Conservation (phyloP, 2,329 filamentous ascomycete species). For the Daldinia eschscholtzii region DNA sequence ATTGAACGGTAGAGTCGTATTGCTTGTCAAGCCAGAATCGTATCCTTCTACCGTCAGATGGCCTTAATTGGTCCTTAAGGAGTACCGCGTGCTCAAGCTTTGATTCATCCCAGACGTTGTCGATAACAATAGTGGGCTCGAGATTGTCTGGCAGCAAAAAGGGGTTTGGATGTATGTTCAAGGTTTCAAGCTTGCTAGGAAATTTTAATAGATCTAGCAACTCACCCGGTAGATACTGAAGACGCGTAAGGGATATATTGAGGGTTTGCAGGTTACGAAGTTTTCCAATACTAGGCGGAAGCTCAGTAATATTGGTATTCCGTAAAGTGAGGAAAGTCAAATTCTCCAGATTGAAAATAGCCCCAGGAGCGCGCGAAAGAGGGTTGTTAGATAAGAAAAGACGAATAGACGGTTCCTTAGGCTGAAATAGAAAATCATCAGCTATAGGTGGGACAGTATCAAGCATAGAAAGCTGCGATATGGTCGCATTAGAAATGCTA, state of each 20-base stretch:
- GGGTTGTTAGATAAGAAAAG: slow-evolving; percentile 72
- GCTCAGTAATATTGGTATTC: slow-evolving; percentile 70
- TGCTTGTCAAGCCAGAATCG: slow-evolving; percentile 40
- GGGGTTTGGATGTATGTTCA: slow-evolving; percentile 74
- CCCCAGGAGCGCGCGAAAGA: slow-evolving; percentile 67
- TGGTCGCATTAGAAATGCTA: slow-evolving; percentile 66
- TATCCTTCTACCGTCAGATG: slow-evolving; percentile 4
- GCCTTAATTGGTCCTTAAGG: not conserved
- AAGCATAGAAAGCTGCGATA: slow-evolving; percentile 69
- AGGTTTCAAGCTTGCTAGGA: slow-evolving; percentile 60
- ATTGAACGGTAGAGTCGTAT: slow-evolving; percentile 4
- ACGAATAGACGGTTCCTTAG: slow-evolving; percentile 69
- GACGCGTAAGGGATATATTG: slow-evolving; percentile 74
- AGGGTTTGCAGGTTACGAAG: slow-evolving; percentile 71
- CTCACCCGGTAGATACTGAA: slow-evolving; percentile 73
- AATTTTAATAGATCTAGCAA: slow-evolving; percentile 67
- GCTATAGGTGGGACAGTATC: slow-evolving; percentile 66
- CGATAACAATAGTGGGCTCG: slow-evolving; percentile 20
- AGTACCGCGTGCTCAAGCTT: not conserved
- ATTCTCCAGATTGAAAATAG: slow-evolving; percentile 71
- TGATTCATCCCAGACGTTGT: slow-evolving; percentile 19
- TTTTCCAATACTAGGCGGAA: slow-evolving; percentile 70
- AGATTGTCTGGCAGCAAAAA: slow-evolving; percentile 61
- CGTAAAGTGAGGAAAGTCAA: slow-evolving; percentile 76
- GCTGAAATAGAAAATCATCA: slow-evolving; percentile 70